Evolutionary conservation across 2,329 filamentous ascomycete species (phyloP).

Genomic region (Fusarium verrucosum): DNA sequence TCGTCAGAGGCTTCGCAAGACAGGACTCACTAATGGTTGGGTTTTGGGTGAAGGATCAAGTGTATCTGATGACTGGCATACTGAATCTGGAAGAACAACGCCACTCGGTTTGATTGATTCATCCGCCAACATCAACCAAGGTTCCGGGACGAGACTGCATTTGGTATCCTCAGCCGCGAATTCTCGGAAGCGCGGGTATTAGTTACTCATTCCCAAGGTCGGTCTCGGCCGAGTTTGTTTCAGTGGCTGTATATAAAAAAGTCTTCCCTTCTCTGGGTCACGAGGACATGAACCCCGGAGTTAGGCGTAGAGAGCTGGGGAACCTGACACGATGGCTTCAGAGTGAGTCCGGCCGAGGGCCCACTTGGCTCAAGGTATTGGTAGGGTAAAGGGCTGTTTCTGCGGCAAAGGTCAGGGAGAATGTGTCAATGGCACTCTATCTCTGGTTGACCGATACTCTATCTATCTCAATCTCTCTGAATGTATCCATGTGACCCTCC

Average conservation of each 20-base stretch:
- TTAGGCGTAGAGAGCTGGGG: slow-evolving; percentile 22
- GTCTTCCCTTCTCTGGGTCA: slow-evolving; percentile 8
- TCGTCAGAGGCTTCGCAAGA: neutral
- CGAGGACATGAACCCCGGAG: slow-evolving; percentile 12
- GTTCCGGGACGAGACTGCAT: neutral
- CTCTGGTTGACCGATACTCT: slow-evolving; percentile 22
- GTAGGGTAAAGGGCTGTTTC: slow-evolving; percentile 17
- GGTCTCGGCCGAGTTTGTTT: slow-evolving; percentile 28
- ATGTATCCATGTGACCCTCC: too few relatives aligned
- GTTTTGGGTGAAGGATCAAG: neutral
- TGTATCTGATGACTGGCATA: slow-evolving; percentile 7
- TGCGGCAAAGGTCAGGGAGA: slow-evolving; percentile 12
- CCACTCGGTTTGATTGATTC: too few relatives aligned
- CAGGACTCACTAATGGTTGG: neutral
- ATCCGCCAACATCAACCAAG: neutral
- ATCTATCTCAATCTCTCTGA: slow-evolving; percentile 19
- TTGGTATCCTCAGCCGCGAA: slow-evolving; percentile 11
- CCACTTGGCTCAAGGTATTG: slow-evolving; percentile 3
- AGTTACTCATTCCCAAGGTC: neutral
- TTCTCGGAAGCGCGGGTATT: slow-evolving; percentile 22
- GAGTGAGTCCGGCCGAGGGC: slow-evolving; percentile 30
- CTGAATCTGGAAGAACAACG: slow-evolving; percentile 24
- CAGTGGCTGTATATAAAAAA: neutral
- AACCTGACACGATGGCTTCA: slow-evolving; percentile 34
- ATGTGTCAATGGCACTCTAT: neutral